A percentile compares a stretch with the other conserved stretches of the same genome.
These are phyloP conservation scores for Phoma sp. DNA, from an alignment of 2,329 filamentous ascomycete species.

Conservation along the genomic window DNA sequence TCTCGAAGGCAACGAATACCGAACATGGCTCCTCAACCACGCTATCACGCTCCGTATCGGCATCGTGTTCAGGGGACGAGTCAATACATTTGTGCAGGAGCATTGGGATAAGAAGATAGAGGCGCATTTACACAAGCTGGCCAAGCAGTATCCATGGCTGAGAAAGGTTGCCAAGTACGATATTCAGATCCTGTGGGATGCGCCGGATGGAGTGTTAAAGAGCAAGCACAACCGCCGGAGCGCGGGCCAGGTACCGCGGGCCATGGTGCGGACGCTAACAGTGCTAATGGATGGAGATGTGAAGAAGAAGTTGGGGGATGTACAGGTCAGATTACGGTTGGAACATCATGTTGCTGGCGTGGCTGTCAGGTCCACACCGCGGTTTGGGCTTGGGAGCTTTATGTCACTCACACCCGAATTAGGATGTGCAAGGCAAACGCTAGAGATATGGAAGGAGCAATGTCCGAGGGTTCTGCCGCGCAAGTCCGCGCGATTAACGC, in stretches of 20 bases:
- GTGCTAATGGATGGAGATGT: constrained; percentile 22
- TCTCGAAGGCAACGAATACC: constrained; percentile 39
- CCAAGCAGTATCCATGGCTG: constrained; percentile 35
- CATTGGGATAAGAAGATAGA: constrained; percentile 40
- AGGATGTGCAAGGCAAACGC: constrained; percentile 3
- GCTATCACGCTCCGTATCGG: constrained; percentile 29
- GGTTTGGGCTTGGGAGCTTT: constrained; percentile 25
- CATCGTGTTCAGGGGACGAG: constrained; percentile 36
- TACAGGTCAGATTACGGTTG: constrained; percentile 25
- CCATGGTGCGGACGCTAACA: constrained; percentile 29
- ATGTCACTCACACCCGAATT: constrained; percentile 6
- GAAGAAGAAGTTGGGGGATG: constrained; percentile 19
- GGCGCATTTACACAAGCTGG: constrained; percentile 31
- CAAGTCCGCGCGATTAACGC: constrained; percentile 15
- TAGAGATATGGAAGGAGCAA: constrained; percentile 21
- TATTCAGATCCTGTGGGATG: constrained; percentile 35
- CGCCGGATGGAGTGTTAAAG: constrained; percentile 23
- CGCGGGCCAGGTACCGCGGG: constrained; percentile 24
- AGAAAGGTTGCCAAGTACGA: constrained; percentile 31
- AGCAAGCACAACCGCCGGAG: constrained; percentile 25
- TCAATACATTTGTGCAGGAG: constrained; percentile 33
- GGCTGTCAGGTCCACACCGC: constrained; percentile 8
- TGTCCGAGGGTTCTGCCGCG: constrained; percentile 6
- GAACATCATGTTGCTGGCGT: constrained; percentile 19
- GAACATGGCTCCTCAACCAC: constrained; percentile 29